Evolutionary conservation across 2,329 filamentous ascomycete species (phyloP).

Genomic region (Exophiala alcalophila): DNA sequence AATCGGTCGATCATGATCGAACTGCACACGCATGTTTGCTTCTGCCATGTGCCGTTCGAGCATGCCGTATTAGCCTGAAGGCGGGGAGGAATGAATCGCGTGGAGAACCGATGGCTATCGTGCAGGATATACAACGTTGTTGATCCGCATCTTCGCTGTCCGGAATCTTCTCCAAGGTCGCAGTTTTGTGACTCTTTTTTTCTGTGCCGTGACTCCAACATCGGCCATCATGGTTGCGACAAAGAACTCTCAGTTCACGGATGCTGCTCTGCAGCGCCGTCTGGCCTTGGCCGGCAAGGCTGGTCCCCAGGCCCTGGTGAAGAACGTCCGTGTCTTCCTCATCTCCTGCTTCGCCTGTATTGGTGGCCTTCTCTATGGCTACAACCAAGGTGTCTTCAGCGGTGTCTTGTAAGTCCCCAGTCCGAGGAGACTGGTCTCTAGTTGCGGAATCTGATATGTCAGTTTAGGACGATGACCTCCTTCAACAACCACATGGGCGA

Average conservation of each 20-base stretch:
- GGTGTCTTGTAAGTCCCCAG: conserved; percentile 59
- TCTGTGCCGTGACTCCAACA: too few species aligned
- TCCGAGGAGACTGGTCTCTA: too few species aligned
- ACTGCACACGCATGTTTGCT: background rate
- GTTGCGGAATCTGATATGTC: too few species aligned
- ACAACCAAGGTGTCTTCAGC: conserved; percentile 75
- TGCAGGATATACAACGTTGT: too few species aligned
- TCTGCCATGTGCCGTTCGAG: conserved; percentile 7
- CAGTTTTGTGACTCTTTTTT: too few species aligned
- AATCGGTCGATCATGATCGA: conserved; percentile 8
- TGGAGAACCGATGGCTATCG: background rate
- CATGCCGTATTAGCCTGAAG: conserved; percentile 21
- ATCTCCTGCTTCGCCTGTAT: conserved; percentile 55
- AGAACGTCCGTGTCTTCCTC: conserved; percentile 53
- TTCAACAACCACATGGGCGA: conserved; percentile 26
- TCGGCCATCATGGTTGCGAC: too few species aligned
- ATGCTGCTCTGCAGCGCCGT: conserved; percentile 33
- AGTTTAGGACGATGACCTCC: conserved; percentile 33
- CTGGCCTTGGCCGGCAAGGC: conserved; percentile 38
- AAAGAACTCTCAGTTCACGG: conserved; percentile 25
- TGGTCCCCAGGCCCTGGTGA: conserved; percentile 50
- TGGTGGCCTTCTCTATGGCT: conserved; percentile 60
- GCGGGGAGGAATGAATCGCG: background rate
- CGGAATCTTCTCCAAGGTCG: too few species aligned
- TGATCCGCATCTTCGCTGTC: too few species aligned